A percentile compares a stretch with the other conserved stretches of the same genome.
These are phyloP conservation scores for Nemania serpens DNA, from an alignment of 2,329 filamentous ascomycete genomes.

Conservation along the genomic window DNA sequence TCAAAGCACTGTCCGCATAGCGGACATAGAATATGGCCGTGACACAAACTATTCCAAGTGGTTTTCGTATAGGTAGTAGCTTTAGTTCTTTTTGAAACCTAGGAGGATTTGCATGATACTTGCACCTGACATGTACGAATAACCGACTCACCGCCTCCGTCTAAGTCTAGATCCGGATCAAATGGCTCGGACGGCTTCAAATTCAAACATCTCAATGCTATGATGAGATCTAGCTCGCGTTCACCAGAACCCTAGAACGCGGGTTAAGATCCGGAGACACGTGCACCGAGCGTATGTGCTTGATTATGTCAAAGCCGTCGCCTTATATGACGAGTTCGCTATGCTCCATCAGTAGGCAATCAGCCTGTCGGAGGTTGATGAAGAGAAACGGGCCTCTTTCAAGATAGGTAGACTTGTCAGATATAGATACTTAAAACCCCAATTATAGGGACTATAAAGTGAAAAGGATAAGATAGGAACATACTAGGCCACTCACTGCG, in stretches of 20 bases:
- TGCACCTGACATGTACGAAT: neutral
- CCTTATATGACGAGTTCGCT: neutral
- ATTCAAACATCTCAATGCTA: neutral
- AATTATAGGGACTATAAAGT: neutral
- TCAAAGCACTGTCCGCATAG: neutral
- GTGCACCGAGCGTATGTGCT: neutral
- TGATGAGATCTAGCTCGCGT: neutral
- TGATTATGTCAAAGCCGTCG: no score
- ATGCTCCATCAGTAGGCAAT: conserved; percentile 4
- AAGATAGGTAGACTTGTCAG: neutral
- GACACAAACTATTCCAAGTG: neutral
- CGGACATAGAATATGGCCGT: neutral
- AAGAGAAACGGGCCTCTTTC: conserved; percentile 7
- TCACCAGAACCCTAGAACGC: no score
- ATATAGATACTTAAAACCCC: neutral
- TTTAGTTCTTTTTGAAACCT: neutral
- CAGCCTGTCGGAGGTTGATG: conserved; percentile 21
- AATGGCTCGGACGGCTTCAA: neutral
- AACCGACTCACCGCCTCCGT: neutral
- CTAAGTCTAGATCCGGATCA: neutral
- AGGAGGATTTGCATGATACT: neutral
- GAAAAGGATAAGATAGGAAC: neutral
- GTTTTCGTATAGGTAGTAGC: neutral
- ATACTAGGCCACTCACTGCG: neutral
- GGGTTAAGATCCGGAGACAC: conserved; percentile 17